Base-by-base conservation (phyloP, 2,329 filamentous ascomycete species). In the Diatrype stigma region DNA sequence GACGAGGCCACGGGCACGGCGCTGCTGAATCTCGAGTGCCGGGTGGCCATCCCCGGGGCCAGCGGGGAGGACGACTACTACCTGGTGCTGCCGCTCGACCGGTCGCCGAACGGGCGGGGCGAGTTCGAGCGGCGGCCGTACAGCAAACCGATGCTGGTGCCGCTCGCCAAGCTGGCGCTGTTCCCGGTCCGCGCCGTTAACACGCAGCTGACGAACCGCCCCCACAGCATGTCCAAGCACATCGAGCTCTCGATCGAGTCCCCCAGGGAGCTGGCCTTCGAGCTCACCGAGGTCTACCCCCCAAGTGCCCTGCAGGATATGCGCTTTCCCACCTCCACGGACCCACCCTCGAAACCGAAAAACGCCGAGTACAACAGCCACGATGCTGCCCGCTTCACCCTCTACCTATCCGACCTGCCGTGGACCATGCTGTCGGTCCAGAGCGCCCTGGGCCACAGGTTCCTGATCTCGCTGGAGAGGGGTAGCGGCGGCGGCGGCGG, bases 81-180 rank as follows among this genome's bases (percentile, higher is more conserved):
- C 7, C 26, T 46, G 17, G 45, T 46, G n/a, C 26, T 46, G 28
- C 45, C 45, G 6, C 45, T 46, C n/a, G 22, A 17, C 26, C 23
- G 45, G 10, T 46, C 45, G 28, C 12, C 45, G 16, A 46, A 19
- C 16, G n/a, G 17, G 5, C 17, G 45, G 14, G n/a, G 26, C 16
- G 45, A 46, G 21, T 46, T 46, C 28, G 45, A 46, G 32, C 17
- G 45, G 28, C 16, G 17, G 17, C 45, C 45, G 28, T 46, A 46
- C 17, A 32, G 45, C 45, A 46, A 35, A n/a, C 45, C 45, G 45
- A 23, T 32, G n/a, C 28, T 34, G 8, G 45, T 46, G 17, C 45
- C 23, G 16, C 21, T 6, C 16, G 11, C 45, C 14, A 46, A 46
- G 28, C 17, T 46, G 6, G 23, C 28, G n/a, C 16, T n/a, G 28